These are phyloP conservation scores for Eucalyptus grandis DNA, from an alignment of 345 rosid species.

Conservation along the genomic window DNA sequence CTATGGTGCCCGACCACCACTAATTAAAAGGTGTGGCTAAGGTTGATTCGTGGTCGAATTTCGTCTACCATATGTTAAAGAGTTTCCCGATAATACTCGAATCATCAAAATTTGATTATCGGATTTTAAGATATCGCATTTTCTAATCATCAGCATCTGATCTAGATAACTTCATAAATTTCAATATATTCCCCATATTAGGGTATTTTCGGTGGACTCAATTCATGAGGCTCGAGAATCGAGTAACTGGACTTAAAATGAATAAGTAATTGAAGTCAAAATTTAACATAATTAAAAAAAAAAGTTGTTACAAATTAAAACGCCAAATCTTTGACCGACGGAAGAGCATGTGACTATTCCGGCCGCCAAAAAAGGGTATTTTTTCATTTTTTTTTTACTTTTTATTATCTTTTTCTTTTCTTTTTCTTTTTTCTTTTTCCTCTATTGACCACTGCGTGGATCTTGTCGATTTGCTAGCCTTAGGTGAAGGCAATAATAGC, in stretches of 20 bases:
- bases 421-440: too few species aligned
- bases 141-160: background rate
- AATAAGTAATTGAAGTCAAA: too few species aligned
- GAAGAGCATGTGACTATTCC: too few species aligned
- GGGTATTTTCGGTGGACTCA: background rate
- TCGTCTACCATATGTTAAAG: background rate
- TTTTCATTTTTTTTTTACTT: too few species aligned
- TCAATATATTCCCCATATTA: background rate
- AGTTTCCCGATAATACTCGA: background rate
- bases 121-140: background rate
- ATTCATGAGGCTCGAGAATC: background rate
- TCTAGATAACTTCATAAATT: background rate
- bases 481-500: fast-evolving
- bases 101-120: background rate
- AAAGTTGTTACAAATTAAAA: too few species aligned
- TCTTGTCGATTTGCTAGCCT: too few species aligned
- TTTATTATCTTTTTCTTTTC: too few species aligned
- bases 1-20: background rate
- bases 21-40: background rate
- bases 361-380: too few species aligned
- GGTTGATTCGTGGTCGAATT: background rate
- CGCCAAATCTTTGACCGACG: fast-evolving
- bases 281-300: background rate
- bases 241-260: background rate
- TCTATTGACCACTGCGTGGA: fast-evolving